Base-by-base conservation (phyloP, 768 basidiomycete genomes). In the Lactarius sanguifluus region DNA sequence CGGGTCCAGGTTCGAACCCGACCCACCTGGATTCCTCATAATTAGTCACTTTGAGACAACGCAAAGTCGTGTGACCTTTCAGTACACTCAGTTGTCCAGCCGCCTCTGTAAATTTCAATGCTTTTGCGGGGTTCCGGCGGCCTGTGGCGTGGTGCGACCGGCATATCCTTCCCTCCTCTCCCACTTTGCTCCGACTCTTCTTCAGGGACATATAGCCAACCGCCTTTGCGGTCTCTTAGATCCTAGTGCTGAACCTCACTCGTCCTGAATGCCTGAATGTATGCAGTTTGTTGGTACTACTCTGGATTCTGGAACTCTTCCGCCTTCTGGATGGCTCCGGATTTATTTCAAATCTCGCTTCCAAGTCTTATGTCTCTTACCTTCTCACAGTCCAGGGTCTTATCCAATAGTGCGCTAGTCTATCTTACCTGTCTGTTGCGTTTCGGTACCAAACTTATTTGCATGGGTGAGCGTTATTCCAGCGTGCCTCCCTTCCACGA, bases 61-160 rank as follows among this genome's bases (percentile, higher is more conserved):
- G 89, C 91, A 57, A 86, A 77, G 69, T 89, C 79, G 72, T 92
- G 85, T 69, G 89, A 92, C 72, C 75, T 40, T 40, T 16, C 38
- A 4, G 7, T 18, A 43, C 18, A 23, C 80, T 86, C 0, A 13
- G 23, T 28, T 56, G 16, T 20, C 84, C 3, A 90, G 90, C 77
- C 82, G 15, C 89, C 86, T 28, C 75, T 89, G 20, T 90, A 89
- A 71, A 88, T 85, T 67, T 86, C 88, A 1, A 73, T 79, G 5
- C 13, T 73, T 90, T 41, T 18, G 16, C 16, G 16, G 8, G 15
- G 41, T n/a, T 12, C 43, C 20, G 43, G 43, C 20, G 43, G 43
- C 43, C 43, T 30, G 2, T 2, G 28, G 28, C 28, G 43, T 45
- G 43, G 43, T 45, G 10, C 9, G 8, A 3, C 9, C 6, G 32